A percentile compares a stretch with the other conserved stretches of the same genome.
Evolutionary conservation across 140 eudicot genomes (phyloP).

Genomic region (Senecio squalidus): DNA sequence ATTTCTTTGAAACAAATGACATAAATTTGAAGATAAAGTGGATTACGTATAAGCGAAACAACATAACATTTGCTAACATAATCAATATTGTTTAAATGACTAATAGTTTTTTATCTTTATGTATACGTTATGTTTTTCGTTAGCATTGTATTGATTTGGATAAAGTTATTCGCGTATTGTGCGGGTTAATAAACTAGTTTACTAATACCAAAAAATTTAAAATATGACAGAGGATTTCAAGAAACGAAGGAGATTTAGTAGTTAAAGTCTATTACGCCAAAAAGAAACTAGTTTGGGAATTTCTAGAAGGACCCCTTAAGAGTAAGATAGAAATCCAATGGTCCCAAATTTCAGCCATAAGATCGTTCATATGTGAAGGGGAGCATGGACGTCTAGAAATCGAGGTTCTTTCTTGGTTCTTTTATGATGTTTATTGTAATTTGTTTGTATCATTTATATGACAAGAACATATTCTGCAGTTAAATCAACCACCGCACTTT

Average conservation of each 20-base stretch:
- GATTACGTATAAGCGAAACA: too few relatives aligned
- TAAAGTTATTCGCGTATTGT: too few relatives aligned
- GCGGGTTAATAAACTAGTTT: too few relatives aligned
- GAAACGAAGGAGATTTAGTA: constrained; percentile 56
- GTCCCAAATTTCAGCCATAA: constrained; percentile 61
- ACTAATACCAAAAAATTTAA: neutral
- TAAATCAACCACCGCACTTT: constrained; percentile 49
- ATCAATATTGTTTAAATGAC: too few relatives aligned
- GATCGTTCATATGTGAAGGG: constrained; percentile 25
- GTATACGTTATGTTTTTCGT: too few relatives aligned
- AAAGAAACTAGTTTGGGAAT: constrained; percentile 83
- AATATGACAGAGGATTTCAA: constrained; percentile 44
- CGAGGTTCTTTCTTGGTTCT: constrained; percentile 30
- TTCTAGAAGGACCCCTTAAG: constrained; percentile 64
- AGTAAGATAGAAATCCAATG: constrained; percentile 77
- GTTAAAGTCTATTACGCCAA: constrained; percentile 63
- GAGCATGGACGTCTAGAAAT: constrained; percentile 41
- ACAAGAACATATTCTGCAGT: constrained; percentile 25
- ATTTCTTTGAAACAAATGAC: too few relatives aligned
- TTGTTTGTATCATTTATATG: neutral
- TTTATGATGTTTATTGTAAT: neutral
- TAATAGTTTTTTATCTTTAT: too few relatives aligned
- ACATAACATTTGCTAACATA: too few relatives aligned
- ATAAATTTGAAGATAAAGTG: too few relatives aligned
- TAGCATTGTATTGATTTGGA: too few relatives aligned